phyloP scores from a whole-genome alignment of 139 green algal genomes.

The Desmodesmus armatus region DNA sequence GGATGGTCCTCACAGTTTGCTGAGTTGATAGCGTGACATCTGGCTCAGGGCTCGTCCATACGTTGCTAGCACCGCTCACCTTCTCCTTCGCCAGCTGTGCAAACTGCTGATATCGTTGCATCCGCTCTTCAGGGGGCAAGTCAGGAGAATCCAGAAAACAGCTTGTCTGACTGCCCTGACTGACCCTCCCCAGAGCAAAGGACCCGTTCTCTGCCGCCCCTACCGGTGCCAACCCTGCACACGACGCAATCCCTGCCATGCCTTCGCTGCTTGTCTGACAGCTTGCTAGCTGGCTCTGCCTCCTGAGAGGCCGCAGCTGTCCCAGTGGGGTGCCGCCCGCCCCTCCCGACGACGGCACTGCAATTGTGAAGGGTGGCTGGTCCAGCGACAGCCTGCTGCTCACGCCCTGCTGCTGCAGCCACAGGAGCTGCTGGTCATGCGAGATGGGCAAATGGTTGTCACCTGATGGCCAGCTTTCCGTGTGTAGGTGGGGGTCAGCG shows the following conservation, averaged over 20 bases:
- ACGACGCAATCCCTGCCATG: neutral
- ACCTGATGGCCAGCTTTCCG: too few species aligned
- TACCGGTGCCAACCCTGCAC: neutral
- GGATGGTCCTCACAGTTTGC: too few species aligned
- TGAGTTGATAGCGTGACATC: too few species aligned
- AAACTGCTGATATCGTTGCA: neutral
- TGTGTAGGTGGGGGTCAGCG: too few species aligned
- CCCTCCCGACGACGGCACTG: neutral
- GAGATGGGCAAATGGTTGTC: too few species aligned
- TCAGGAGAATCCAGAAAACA: neutral
- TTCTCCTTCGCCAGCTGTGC: neutral
- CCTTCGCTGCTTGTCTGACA: slow-evolving; percentile 23
- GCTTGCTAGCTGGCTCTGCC: slow-evolving; percentile 6
- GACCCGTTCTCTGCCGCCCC: too few species aligned
- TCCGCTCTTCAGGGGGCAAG: neutral
- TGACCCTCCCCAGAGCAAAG: too few species aligned
- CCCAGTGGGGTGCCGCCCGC: neutral
- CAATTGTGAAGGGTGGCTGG: neutral
- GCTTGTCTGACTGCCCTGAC: slow-evolving; percentile 3
- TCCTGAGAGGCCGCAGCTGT: too few species aligned
- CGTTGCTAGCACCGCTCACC: too few species aligned
- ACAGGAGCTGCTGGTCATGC: slow-evolving; percentile 17
- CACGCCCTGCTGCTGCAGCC: slow-evolving; percentile 3
- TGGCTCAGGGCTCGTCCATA: too few species aligned
- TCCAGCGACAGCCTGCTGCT: neutral